A percentile compares a stretch with the other conserved stretches of the same genome.
Evolutionary conservation across 768 basidiomycete genomes (phyloP).

Genomic region (Lenzites betulinus): DNA sequence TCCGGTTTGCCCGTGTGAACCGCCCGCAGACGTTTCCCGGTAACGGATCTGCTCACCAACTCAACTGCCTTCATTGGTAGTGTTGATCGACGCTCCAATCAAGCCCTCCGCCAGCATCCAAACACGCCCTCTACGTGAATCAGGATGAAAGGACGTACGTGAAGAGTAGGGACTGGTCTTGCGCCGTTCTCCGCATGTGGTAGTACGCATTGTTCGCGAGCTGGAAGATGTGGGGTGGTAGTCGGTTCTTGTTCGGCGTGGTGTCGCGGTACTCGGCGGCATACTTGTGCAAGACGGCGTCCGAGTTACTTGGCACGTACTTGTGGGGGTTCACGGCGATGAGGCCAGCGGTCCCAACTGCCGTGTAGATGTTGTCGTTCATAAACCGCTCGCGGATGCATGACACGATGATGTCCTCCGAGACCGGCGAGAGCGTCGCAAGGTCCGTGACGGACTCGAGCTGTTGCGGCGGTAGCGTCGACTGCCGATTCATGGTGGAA

Average conservation of each 20-base stretch:
- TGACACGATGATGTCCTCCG: conserved; percentile 84
- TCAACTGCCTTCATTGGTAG: not conserved
- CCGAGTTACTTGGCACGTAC: conserved; percentile 80
- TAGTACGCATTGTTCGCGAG: conserved; percentile 91
- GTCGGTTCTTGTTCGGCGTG: conserved; percentile 54
- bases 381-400: conserved; percentile 87
- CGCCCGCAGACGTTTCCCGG: not conserved
- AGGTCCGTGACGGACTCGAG: conserved; percentile 77
- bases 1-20: not conserved
- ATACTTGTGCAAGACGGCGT: conserved; percentile 83
- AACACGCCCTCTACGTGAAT: not conserved
- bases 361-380: conserved; percentile 80
- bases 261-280: conserved; percentile 84
- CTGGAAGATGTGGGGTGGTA: conserved; percentile 90
- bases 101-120: not conserved
- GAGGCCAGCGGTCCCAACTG: conserved; percentile 66
- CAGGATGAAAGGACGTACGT: conserved; percentile 52
- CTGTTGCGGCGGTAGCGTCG: conserved; percentile 65
- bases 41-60: not conserved
- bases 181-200: conserved; percentile 90
- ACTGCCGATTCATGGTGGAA: conserved; percentile 46
- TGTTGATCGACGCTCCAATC: not conserved
- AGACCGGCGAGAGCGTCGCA: conserved; percentile 60
- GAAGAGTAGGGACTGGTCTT: conserved; percentile 89
- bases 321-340: conserved; percentile 95